phyloP scores from a whole-genome alignment of 139 green algal genomes.

The Astrephomene gubernaculifera region DNA sequence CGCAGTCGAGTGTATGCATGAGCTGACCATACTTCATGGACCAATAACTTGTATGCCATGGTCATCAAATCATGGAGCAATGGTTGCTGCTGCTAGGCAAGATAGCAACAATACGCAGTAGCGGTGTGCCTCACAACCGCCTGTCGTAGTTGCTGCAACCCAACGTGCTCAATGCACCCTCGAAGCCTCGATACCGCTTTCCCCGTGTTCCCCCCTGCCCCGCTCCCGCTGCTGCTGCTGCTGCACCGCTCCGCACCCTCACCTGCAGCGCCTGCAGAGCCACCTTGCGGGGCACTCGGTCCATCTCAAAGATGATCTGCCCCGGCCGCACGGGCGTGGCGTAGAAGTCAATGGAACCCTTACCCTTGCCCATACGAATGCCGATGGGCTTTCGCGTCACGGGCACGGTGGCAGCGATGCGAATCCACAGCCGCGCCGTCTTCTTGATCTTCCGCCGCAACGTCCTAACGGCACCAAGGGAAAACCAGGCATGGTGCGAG shows the following conservation, averaged over 20 bases:
- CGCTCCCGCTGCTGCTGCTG: too few species aligned
- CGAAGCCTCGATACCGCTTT: too few species aligned
- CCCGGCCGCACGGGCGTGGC: conserved; percentile 60
- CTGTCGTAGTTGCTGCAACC: too few species aligned
- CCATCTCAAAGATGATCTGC: conserved; percentile 72
- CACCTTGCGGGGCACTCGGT: conserved; percentile 52
- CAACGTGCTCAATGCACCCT: too few species aligned
- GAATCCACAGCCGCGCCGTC: conserved; percentile 65
- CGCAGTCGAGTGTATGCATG: too few species aligned
- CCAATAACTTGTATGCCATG: too few species aligned
- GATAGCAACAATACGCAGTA: too few species aligned
- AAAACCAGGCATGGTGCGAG: neutral
- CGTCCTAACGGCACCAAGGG: conserved; percentile 37
- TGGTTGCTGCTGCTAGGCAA: too few species aligned
- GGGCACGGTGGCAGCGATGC: conserved; percentile 62
- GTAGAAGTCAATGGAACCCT: conserved; percentile 69
- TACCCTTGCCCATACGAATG: conserved; percentile 77
- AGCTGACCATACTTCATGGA: too few species aligned
- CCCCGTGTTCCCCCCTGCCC: too few species aligned
- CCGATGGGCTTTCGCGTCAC: conserved; percentile 67
- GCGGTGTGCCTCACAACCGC: too few species aligned
- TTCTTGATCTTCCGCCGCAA: conserved; percentile 65
- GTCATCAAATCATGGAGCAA: too few species aligned
- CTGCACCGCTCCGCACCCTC: neutral
- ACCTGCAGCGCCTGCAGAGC: conserved; percentile 33